Percentiles rank a stretch among this genome's conserved stretches.
These are phyloP conservation scores for Paracorniculantispora psalliotae DNA, from an alignment of 2,329 filamentous ascomycete genomes.

Conservation along the genomic window DNA sequence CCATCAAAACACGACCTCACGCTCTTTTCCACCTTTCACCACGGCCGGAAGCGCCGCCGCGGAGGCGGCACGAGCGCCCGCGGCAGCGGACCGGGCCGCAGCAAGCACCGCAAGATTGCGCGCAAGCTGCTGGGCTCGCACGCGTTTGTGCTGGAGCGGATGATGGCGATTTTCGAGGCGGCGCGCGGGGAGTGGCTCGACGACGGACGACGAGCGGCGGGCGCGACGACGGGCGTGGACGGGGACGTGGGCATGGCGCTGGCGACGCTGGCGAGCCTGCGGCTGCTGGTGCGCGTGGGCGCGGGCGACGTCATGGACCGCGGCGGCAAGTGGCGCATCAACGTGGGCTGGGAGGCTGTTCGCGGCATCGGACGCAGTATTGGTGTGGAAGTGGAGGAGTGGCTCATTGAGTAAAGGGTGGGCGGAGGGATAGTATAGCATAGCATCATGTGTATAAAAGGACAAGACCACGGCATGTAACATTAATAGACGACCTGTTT, in stretches of 20 bases:
- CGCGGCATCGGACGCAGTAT: conserved; percentile 65
- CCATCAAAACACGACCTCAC: conserved; percentile 65
- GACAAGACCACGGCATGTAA: too few relatives aligned
- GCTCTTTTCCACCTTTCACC: conserved; percentile 69
- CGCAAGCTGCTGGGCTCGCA: conserved; percentile 72
- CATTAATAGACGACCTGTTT: background rate
- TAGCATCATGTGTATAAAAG: background rate
- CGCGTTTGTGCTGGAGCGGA: conserved; percentile 70
- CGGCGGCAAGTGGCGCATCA: conserved; percentile 70
- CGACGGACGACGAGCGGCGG: conserved; percentile 23
- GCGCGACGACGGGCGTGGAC: conserved; percentile 36
- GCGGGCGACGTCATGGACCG: conserved; percentile 62
- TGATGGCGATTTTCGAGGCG: conserved; percentile 71
- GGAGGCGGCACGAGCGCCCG: conserved; percentile 39
- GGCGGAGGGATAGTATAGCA: background rate
- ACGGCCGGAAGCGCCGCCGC: conserved; percentile 45
- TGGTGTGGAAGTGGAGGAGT: conserved; percentile 75
- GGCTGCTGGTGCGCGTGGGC: conserved; percentile 63
- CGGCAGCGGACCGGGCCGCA: conserved; percentile 25
- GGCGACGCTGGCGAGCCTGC: conserved; percentile 66
- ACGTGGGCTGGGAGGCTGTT: conserved; percentile 73
- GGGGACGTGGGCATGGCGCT: conserved; percentile 60
- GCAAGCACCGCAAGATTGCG: conserved; percentile 66
- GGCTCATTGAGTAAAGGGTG: conserved; percentile 55
- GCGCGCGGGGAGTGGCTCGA: conserved; percentile 53